Evolutionary conservation across 2,329 filamentous ascomycete species (phyloP).

Genomic region (Alternaria viburni): DNA sequence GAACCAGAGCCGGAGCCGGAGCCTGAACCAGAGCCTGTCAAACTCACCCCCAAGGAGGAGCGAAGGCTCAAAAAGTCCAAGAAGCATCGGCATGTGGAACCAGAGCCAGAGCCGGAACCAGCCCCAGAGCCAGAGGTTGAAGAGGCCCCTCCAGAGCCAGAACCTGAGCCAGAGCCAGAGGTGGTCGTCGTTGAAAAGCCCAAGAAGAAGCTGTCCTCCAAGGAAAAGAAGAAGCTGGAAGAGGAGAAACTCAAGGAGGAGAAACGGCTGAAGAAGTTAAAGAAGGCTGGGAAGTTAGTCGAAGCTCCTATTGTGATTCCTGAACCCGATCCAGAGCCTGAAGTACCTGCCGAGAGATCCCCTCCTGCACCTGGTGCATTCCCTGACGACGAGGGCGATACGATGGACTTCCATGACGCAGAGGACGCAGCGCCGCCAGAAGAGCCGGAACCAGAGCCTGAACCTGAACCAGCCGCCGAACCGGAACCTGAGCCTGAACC

Average conservation of each 20-base stretch:
- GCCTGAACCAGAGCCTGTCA: slow-evolving; percentile 19
- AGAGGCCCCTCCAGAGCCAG: slow-evolving; percentile 22
- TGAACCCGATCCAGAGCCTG: slow-evolving; percentile 43
- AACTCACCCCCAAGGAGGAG: slow-evolving; percentile 5
- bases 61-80: slow-evolving; percentile 15
- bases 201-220: slow-evolving; percentile 39
- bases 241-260: slow-evolving; percentile 8
- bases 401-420: slow-evolving; percentile 35
- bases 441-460: slow-evolving; percentile 40
- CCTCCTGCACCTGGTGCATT: slow-evolving; percentile 57
- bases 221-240: slow-evolving; percentile 16
- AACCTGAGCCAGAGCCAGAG: slow-evolving; percentile 35
- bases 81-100: slow-evolving; percentile 24
- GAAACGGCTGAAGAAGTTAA: slow-evolving; percentile 39
- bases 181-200: slow-evolving; percentile 37
- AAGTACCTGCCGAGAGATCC: slow-evolving; percentile 37
- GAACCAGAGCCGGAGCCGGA: slow-evolving; percentile 35
- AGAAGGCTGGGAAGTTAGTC: slow-evolving; percentile 35
- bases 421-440: slow-evolving; percentile 1
- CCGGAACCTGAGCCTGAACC: slow-evolving; percentile 29
- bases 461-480: slow-evolving; percentile 4
- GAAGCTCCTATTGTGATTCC: slow-evolving; percentile 32
- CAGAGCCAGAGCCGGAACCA: slow-evolving; percentile 13
- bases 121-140: slow-evolving; percentile 33
- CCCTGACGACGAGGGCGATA: slow-evolving; percentile 51